Evolutionary conservation across 495 filamentous ascomycete genomes (phyloP), one percentile per base, ranked within the genome.

Genomic region (Peziza echinospora): DNA sequence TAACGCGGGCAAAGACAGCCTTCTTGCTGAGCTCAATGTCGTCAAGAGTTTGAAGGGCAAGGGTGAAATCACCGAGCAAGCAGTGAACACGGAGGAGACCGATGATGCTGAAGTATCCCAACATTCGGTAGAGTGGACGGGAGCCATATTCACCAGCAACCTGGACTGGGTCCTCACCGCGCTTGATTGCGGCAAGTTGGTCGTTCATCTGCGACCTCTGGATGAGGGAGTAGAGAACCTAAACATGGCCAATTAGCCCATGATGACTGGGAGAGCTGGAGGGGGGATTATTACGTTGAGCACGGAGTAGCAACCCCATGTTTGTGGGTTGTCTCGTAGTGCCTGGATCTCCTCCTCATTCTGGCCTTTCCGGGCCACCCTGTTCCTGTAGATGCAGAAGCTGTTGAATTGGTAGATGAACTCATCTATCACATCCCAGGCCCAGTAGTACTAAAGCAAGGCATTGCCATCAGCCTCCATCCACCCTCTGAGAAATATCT

Each of bases 331-430:
- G 54, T 96, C 89, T 51, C 84, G 78, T 49, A 97, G 77, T 43
- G 93, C 69, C 65, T 78, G 69, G 49, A 86, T 78, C 63, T 96
- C 91, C 62, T 94, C 86, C 60, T 80, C 77, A 57, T 82, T 84
- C 61, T 78, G 77, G 52, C 71, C 80, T 57, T 83, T 82, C 56
- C 83, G 74, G 48, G 89, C 89, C 49, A 94, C 74, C 26, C 84
- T 77, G 54, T 89, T 82, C 54, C 89, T 79, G 72, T 94, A 93
- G 45, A 82, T 79, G 63, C 84, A 96, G 70, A 96, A 97, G 28
- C 84, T 91, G 70, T 97, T 94, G 71, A 97, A 97, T 64, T 97
- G 89, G 71, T 97, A 97, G 66, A 97, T 96, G 68, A 97, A 97
- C 61, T 97, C 89, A 59, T 97, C 89, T 64, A 97, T 96, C 49